Conservation (phyloP, 805 yeast genomes). For the Wickerhamiella spandovensis region DNA sequence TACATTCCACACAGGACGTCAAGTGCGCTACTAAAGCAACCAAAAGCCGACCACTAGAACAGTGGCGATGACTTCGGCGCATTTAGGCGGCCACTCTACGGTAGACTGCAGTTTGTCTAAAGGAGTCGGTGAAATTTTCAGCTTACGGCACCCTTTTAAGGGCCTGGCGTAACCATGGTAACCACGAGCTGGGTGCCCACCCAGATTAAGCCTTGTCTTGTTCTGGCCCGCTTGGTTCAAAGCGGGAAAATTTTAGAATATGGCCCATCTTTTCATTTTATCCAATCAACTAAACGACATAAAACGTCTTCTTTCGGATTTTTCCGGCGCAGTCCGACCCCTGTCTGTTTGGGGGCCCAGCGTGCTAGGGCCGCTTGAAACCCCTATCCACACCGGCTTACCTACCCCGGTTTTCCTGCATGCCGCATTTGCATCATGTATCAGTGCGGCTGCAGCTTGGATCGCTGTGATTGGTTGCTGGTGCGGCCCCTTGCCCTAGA, state of each 20-base stretch:
- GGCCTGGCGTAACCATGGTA: not conserved
- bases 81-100: conserved; percentile 3
- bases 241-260: too few species aligned
- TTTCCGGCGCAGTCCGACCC: not conserved
- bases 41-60: conserved; percentile 11
- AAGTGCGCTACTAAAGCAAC: conserved; percentile 1
- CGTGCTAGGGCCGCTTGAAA: too few species aligned
- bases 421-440: not conserved
- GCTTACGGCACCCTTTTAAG: not conserved
- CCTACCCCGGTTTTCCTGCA: not conserved
- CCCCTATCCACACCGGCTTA: not conserved
- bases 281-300: too few species aligned
- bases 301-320: not conserved
- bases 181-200: not conserved
- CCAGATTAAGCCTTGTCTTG: too few species aligned
- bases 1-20: conserved; percentile 12
- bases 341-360: too few species aligned
- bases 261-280: too few species aligned
- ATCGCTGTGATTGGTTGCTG: not conserved
- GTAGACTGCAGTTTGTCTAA: conserved; percentile 22
- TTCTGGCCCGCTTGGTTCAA: too few species aligned
- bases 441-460: not conserved
- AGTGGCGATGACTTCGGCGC: conserved; percentile 3
- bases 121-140: not conserved
- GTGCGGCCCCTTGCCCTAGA: not conserved